These are phyloP conservation scores for Penicillium subrubescens DNA, from an alignment of 495 filamentous ascomycete genomes.

Conservation along the genomic window DNA sequence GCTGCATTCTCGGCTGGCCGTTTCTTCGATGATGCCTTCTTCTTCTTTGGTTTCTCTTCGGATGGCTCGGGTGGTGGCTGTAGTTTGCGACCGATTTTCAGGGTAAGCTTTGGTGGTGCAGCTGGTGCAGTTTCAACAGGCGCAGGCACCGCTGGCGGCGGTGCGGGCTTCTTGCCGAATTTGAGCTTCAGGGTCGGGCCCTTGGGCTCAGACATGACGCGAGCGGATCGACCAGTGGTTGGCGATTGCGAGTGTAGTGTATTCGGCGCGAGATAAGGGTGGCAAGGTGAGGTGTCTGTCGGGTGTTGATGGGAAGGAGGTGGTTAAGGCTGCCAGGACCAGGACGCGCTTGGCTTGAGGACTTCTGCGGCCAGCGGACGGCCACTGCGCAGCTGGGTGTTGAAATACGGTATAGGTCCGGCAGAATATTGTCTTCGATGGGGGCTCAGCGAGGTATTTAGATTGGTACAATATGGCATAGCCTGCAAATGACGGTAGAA, in stretches of 20 bases:
- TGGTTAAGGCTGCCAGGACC: not conserved
- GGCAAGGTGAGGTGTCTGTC: not conserved
- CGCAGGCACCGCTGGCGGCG: conserved; percentile 27
- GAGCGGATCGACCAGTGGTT: not conserved
- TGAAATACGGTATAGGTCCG: not conserved
- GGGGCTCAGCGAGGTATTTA: not conserved
- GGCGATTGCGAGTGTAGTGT: not conserved
- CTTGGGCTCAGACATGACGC: conserved; percentile 41
- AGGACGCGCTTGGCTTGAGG: not conserved
- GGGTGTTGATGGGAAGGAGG: not conserved
- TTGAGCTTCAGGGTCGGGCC: conserved; percentile 55
- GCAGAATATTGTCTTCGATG: not conserved
- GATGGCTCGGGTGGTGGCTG: conserved; percentile 28
- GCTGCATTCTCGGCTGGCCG: conserved; percentile 38
- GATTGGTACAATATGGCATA: not conserved
- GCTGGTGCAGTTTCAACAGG: conserved; percentile 37
- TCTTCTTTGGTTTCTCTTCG: conserved; percentile 43
- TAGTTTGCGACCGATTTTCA: conserved; percentile 52
- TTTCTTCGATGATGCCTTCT: conserved; percentile 50
- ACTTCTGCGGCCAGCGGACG: not conserved
- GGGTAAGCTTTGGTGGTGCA: conserved; percentile 48
- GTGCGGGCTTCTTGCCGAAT: conserved; percentile 45
- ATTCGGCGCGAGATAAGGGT: not conserved
- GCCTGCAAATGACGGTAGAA: too few species aligned
- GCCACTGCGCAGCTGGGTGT: not conserved